A percentile compares a stretch with the other conserved stretches of the same genome.
phyloP scores from a whole-genome alignment of 1,139 yeast species.

The Blastobotrys arbuscula region DNA sequence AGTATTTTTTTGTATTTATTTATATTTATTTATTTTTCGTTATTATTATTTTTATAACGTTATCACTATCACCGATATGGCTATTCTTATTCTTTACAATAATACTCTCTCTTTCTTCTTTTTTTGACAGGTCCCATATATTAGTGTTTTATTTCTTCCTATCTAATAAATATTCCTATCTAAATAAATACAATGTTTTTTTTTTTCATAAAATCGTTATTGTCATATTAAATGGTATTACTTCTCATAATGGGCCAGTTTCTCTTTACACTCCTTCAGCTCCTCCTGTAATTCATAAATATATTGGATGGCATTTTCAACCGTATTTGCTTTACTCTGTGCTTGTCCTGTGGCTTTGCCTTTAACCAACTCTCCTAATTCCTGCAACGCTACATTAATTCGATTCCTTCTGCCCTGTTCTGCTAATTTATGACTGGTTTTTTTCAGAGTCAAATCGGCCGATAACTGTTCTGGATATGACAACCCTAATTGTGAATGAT shows the following conservation, averaged over 20 bases:
- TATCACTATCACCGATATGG: too few relatives aligned
- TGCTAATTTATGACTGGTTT: conserved; percentile 82
- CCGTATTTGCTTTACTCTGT: conserved; percentile 89
- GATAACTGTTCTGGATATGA: conserved; percentile 38
- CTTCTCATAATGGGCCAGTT: conserved; percentile 19
- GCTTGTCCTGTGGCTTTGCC: conserved; percentile 41
- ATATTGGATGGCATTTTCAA: conserved; percentile 75
- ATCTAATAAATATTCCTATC: too few relatives aligned
- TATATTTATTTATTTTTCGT: too few relatives aligned
- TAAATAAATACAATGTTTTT: too few relatives aligned
- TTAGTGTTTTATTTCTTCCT: too few relatives aligned
- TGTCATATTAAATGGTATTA: too few relatives aligned
- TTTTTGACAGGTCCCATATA: too few relatives aligned
- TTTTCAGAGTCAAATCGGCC: conserved; percentile 37
- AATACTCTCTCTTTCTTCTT: too few relatives aligned
- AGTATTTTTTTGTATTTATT: too few relatives aligned
- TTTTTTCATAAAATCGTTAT: too few relatives aligned
- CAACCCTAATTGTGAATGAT: conserved; percentile 38
- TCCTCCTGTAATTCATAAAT: conserved; percentile 51
- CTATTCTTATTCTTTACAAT: too few relatives aligned
- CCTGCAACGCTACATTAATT: conserved; percentile 80
- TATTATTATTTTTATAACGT: too few relatives aligned
- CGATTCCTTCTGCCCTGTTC: conserved; percentile 95
- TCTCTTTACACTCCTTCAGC: conserved; percentile 35
- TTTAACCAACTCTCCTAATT: conserved; percentile 64